Conservation (phyloP, 176 grass and related monocot species). For the Alopecurus myosuroides region DNA sequence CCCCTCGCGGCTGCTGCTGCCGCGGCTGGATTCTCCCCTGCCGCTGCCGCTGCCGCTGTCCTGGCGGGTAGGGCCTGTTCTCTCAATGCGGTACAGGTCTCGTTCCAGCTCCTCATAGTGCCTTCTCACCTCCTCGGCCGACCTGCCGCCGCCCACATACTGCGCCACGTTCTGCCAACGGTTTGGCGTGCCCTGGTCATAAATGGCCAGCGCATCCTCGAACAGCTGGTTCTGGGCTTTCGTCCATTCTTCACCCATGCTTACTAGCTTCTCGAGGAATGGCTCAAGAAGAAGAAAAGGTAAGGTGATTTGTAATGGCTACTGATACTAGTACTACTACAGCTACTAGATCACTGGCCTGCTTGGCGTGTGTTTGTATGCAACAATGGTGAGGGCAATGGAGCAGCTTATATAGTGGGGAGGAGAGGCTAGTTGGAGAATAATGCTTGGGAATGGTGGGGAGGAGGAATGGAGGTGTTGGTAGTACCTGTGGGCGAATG, state of each 20-base stretch:
- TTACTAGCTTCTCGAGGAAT: not conserved
- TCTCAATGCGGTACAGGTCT: not conserved
- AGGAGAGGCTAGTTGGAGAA: slow-evolving; percentile 41
- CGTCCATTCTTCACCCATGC: slow-evolving; percentile 49
- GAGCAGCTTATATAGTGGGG: slow-evolving; percentile 56
- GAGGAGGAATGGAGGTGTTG: not conserved
- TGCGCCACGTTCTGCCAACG: slow-evolving; percentile 59
- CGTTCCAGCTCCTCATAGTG: not conserved
- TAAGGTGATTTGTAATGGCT: not conserved
- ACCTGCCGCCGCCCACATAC: slow-evolving; percentile 22
- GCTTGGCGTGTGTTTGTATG: slow-evolving; percentile 34
- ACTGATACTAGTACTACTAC: not conserved
- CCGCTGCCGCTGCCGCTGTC: not conserved
- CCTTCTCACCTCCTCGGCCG: slow-evolving; percentile 25
- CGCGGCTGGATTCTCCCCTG: not conserved
- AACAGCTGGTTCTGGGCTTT: slow-evolving; percentile 39
- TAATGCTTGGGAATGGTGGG: slow-evolving; percentile 26
- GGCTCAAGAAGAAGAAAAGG: not conserved
- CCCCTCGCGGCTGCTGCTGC: not conserved
- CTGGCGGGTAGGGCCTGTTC: not conserved
- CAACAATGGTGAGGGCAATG: slow-evolving; percentile 16
- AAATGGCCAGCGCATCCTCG: slow-evolving; percentile 41
- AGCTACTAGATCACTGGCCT: not conserved
- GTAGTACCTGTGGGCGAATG: not conserved
- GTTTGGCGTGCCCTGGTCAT: slow-evolving; percentile 48